Evolutionary conservation across 495 filamentous ascomycete genomes (phyloP), one percentile per base, ranked within the genome.

Genomic region (Chaetomium fimeti): DNA sequence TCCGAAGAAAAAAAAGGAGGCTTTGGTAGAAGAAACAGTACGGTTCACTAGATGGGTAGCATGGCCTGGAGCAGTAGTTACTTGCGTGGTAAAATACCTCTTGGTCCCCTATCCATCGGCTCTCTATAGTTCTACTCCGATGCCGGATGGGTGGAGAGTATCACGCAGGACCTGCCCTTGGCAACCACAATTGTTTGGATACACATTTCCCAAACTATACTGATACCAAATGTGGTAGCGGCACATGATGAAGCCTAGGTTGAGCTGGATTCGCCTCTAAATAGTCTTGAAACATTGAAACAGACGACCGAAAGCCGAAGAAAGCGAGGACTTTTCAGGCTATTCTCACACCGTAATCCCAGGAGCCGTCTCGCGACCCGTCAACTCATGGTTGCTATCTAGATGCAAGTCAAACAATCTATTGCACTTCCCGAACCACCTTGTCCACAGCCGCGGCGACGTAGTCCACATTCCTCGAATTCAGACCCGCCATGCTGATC

Each of bases 401-500:
- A 7, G n/a, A 12, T 32, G 51, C 60, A 18, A 54, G 11, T 2
- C 60, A 56, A 57, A 62, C 24, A 11, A 24, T 9, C 51, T 75
- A 76, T 65, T 80, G 64, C 25, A 61, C 67, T 58, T 88, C 91
- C 60, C 88, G 84, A 5, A 98, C 91, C 53, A 91, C 89, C 68
- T 87, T 90, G 70, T 97, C 90, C 1, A 98, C 82, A 0, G 92
- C 91, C 71, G 88, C 88, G 22, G 93, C 94, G 65, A 97, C 87
- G 76, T 97, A 97, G 47, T 96, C 91, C 42, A 98, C 79, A 74
- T 99, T 99, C 66, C 85, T 76, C 27, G 89, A 89, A 76, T 98
- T 99, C 66, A 98, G 74, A 2, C 94, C 94, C 2, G 94, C 94
- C 91, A 99, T 97, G 59, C 88, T 92, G 74, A 98, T 96, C 40